Evolutionary conservation across 805 yeast species (phyloP).

Genomic region (Torulaspora franciscae): DNA sequence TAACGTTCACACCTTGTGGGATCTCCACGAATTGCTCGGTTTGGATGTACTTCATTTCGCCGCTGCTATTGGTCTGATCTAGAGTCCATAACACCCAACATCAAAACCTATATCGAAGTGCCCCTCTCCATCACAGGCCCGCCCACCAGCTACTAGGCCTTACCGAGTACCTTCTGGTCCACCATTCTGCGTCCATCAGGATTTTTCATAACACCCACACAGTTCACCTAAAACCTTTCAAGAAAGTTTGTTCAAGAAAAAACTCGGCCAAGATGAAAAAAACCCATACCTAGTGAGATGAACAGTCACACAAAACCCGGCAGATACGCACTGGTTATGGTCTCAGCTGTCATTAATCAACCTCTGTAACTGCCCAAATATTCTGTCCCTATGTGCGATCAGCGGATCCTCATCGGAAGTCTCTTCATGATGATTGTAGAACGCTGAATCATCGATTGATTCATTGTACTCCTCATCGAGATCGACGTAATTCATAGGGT

Average conservation of each 20-base stretch:
- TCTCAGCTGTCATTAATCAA: constrained; percentile 41
- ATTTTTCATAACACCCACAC: constrained; percentile 6
- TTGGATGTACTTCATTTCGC: constrained; percentile 73
- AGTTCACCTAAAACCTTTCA: background rate
- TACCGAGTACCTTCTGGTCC: background rate
- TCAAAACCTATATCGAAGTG: background rate
- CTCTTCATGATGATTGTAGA: constrained; percentile 41
- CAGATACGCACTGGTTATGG: background rate
- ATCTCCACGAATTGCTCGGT: constrained; percentile 76
- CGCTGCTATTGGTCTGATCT: constrained; percentile 5
- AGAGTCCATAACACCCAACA: background rate
- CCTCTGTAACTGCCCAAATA: constrained; percentile 51
- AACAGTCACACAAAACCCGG: constrained; percentile 7
- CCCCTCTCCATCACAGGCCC: background rate
- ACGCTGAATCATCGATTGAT: constrained; percentile 63
- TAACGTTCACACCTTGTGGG: constrained; percentile 91
- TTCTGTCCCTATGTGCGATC: constrained; percentile 59
- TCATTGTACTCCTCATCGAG: constrained; percentile 26
- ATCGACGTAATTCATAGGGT: constrained; percentile 31
- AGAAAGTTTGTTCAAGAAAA: background rate
- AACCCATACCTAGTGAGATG: background rate
- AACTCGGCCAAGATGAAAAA: no score
- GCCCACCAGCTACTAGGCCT: background rate
- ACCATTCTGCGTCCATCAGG: constrained; percentile 6
- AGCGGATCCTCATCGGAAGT: constrained; percentile 53